Base-by-base conservation (phyloP, 2,329 filamentous ascomycete genomes). In the Fusarium sp. region DNA sequence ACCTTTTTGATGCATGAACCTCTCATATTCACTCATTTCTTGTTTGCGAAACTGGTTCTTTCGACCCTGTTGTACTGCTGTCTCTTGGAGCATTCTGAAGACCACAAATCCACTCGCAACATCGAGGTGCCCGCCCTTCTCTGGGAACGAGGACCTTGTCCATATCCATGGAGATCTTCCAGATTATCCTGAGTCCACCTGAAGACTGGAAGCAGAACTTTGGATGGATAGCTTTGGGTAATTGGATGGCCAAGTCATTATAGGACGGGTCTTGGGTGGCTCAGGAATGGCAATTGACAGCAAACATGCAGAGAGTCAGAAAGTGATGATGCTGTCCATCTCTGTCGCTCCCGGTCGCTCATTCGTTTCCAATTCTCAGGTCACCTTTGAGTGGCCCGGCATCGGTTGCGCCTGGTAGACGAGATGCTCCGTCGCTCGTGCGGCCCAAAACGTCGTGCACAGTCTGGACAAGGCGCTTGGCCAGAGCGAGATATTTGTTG, bases 261-360 rank as follows among this genome's bases (percentile, higher is more conserved):
- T 85, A 90, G 13, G 68, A 74, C 15, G 78, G 73, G 28, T 89
- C 84, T 0, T 81, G 81, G 2, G 85, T 84, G 6, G 87, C 88
- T 41, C 86, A 69, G 1, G 86, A 82, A 45, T 90, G 81, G 4
- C 89, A 82, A 75, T 89, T 90, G 9, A 91, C 82, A 5, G 89
- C 88, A 76, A 90, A 90, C 88, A 90, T 90, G 89, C 89, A 91
- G 10, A 90, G 76, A 1, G 88, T 90, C 26, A 90, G 81, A 71
- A 90, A 90, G 74, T 90, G 89, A 72, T 90, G 88, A 68, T 91
- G 90, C 77, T 91, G 89, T 6, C 89, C 89, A 77, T 91, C 89
- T 13, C 85, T 83, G 59, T 90, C 88, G 3, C 81, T 76, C 0
- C 88, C 88, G 1, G 69, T 62, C 18, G 82, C 87, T 6, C 85